Base-by-base conservation (phyloP, 1,284 basidiomycete species). In the Sanghuangporus baumii region DNA sequence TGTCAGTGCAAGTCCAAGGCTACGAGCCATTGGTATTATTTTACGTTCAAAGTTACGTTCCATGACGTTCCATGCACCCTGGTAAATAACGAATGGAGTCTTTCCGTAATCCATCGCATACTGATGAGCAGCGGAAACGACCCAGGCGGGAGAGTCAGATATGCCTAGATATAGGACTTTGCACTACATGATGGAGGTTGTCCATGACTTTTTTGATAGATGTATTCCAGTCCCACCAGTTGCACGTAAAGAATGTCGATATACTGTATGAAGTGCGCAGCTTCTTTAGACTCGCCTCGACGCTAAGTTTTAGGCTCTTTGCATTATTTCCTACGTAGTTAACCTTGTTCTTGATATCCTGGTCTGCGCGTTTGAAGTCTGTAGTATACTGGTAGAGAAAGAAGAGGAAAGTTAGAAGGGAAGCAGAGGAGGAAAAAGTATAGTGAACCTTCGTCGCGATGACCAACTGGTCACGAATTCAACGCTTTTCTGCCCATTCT, bases 71-170 rank as follows among this genome's bases (percentile, higher is more conserved):
- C 82, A 84, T 18, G 67, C 65, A 18, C 82, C 82, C 66, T 84
- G 81, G 67, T 84, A 84, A 63, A 84, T 74, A 2, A 76, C 73
- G 67, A 84, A 84, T 1, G 78, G 81, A 0, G 79, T 77, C 67
- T 80, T 75, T 16, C 77, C 79, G 47, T 77, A 73, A 31, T 76
- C 72, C 5, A 74, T 65, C 0, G 74, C 74, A 36, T 76, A 78
- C 55, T 74, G 71, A 59, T 78, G 76, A 6, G 68, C 68, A 36
- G 59, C 61, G 1, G 66, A 37, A n/a, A 69, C 67, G 41, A 68
- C 57, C 67, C 67, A 69, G 20, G 68, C 67, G 1, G 75, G 75
- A 38, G 71, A 72, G 62, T 75, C 74, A 6, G 67, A 66, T 12
- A 66, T 55, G n/a, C 65, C 64, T 23, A 80, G 71, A 61, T 81